These are phyloP conservation scores for Peterozyma xylosa DNA, from an alignment of 805 yeast species.

Conservation along the genomic window DNA sequence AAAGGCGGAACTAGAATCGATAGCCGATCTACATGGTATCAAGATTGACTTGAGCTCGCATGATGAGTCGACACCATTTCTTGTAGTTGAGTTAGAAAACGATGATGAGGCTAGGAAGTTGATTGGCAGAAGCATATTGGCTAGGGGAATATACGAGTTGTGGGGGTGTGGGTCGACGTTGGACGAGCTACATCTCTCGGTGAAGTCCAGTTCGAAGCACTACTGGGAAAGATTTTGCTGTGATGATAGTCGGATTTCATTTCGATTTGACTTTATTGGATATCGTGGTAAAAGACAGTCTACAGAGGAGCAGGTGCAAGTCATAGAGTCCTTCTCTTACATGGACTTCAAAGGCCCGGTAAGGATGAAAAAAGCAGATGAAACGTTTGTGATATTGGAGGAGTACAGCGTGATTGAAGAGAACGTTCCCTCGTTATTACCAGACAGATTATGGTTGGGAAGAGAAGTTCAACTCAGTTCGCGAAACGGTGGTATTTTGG, in stretches of 20 bases:
- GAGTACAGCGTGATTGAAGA: constrained; percentile 49
- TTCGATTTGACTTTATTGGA: constrained; percentile 78
- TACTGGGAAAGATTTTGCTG: constrained; percentile 17
- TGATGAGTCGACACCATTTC: constrained; percentile 57
- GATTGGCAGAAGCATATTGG: constrained; percentile 59
- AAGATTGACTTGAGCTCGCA: constrained; percentile 54
- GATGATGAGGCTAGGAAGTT: constrained; percentile 63
- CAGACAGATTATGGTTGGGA: constrained; percentile 65
- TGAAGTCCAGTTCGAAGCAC: constrained; percentile 24
- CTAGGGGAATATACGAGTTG: constrained; percentile 72
- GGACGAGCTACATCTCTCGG: constrained; percentile 49
- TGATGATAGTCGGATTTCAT: constrained; percentile 39
- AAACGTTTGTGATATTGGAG: constrained; percentile 66
- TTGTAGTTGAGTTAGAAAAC: constrained; percentile 55
- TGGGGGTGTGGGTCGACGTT: constrained; percentile 67
- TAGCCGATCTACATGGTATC: constrained; percentile 60
- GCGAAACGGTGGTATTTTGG: constrained; percentile 58
- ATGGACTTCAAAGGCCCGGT: constrained; percentile 73
- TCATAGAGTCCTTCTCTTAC: constrained; percentile 68
- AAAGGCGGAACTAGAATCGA: constrained; percentile 72
- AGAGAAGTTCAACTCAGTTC: constrained; percentile 58
- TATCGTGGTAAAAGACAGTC: constrained; percentile 61
- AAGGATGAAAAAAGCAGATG: constrained; percentile 68
- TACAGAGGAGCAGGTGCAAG: constrained; percentile 40
- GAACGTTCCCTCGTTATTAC: constrained; percentile 34